Evolutionary conservation across 768 basidiomycete genomes (phyloP), one percentile per base, ranked within the genome.

Genomic region (Mycena amicta): DNA sequence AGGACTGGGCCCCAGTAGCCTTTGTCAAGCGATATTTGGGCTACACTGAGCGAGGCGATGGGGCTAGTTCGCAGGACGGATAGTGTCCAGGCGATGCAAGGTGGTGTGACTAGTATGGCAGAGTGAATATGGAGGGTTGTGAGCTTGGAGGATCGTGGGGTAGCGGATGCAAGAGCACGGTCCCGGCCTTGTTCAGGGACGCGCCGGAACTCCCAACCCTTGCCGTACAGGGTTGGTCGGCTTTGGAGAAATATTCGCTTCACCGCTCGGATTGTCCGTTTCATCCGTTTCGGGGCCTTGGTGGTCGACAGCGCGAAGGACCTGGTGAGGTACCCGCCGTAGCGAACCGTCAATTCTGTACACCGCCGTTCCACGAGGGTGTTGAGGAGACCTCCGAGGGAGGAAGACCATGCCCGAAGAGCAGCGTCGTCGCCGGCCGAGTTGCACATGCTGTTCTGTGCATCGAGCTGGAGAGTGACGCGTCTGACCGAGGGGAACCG

Each of bases 61-160:
- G 55, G 31, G 29, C 52, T 53, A 3, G 28, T 12, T 1, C 55
- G 58, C 22, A 63, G 55, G 5, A 53, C 58, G 16, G 62, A 63
- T 4, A 63, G 30, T 13, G 62, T 63, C 62, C 62, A 63, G 47
- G 20, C 45, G 39, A 63, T 57, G 52, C 58, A 56, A 3, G 62
- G 62, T 2, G 58, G 62, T 55, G 46, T 59, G 20, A 63, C 33
- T 23, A 63, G 62, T 41, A 60, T 31, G 26, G 47, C 62, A 13
- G 62, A 63, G 39, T 63, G 55, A 28, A 63, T 63, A 43, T 57
- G 62, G 8, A 63, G 58, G 1, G 58, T 43, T 3, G 55, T 57
- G 6, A 59, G 52, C 16, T 26, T 50, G 39, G 51, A 23, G 4
- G 55, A 29, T 12, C 58, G 58, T 20, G 57, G 45, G 6, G 28